Base-by-base conservation (phyloP, 306 rosid species). In the Cucurbita ficifolia region DNA sequence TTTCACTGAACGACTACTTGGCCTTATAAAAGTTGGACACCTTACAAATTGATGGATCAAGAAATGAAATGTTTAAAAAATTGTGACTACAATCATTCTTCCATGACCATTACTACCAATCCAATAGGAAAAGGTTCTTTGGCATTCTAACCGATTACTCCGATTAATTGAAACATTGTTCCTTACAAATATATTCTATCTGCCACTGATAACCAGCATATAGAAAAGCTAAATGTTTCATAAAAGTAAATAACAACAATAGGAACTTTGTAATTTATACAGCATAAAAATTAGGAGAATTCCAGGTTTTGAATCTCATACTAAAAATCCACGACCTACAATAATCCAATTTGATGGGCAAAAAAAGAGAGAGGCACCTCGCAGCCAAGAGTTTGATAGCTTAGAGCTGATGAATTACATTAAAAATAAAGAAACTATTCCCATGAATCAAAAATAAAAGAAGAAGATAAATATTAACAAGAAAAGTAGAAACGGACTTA, bases 401-500 rank as follows among this genome's bases (percentile, higher is more conserved):
- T 19, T 11, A 43, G 38, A 21, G 72, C 53, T 10, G 6, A 45
- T 24, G 6, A 18, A 65, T 43, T 43, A 65, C 53, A 43, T 10
- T 19, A 19, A 21, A 65, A 67, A 12, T 22, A 7, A 43, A 21
- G 9, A 46, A 43, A 14, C 13, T 18, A 46, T 46, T 68, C 7
- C 56, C 55, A 68, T 21, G 36, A 68, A 24, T 67, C 10, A 19
- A 48, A 45, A 22, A 21, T 46, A 46, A 68, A 21, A 56, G 10
- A 16, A 70, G 1, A 63, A 0, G 35, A 24, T 33, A 10, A 18
- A 77, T 49, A 35, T 16, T 11, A 13, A 40, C 71, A 64, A 11
- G 38, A 65, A 65, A 67, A 43, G 40, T 13, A 16, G 57, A 42
- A 51, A 60, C 8, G 68, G 40, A 64, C 87, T 83, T 83, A 93